Base-by-base conservation (phyloP, 495 filamentous ascomycete genomes). In the Aspergillus sparsus region DNA sequence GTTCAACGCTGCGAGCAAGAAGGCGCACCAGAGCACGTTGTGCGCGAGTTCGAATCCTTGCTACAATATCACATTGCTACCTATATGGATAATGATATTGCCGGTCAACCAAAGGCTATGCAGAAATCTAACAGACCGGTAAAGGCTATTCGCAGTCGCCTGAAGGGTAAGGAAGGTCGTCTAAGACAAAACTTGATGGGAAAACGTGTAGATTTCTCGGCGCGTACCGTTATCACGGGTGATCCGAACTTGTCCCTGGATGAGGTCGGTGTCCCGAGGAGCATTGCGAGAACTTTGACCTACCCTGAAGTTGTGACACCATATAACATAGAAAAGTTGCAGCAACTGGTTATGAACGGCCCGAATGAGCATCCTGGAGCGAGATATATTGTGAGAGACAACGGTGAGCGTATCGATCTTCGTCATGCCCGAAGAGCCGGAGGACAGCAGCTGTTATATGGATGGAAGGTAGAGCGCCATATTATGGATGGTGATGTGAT, bases 1-100 rank as follows among this genome's bases (percentile, higher is more conserved):
- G 92, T 99, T 34, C 84, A 88, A 42, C 86, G 92, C 55, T 92
- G 92, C 47, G 87, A 94, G 58, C 83, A 87, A 46, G 91, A 97
- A 71, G 93, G 93, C 42, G 90, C 93, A 5, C 92, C 94, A 0
- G 85, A 87, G 53, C 95, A 98, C 75, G 87, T 98, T 41, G 82
- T 89, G 34, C 85, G 83, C 33, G 94, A 99, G 63, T 98, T 96
- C 55, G 90, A 96, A 72, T 83, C 85, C 56, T 77, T 99, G 7
- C 77, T 99, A n/a, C 94, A 99, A 65, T 99, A 94, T 71, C 94
- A 99, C 67, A 93, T 98, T 46, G 94, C 94, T 8, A 99, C 94
- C 7, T 93, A 96, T 75, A 99, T 99, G 94, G 94, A 98, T 69
- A 99, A 99, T 66, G 92, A 98, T 68, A 97, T 97, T 72, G 94